phyloP scores from a whole-genome alignment of 164 flowering plant species.

The Buxus sempervirens region DNA sequence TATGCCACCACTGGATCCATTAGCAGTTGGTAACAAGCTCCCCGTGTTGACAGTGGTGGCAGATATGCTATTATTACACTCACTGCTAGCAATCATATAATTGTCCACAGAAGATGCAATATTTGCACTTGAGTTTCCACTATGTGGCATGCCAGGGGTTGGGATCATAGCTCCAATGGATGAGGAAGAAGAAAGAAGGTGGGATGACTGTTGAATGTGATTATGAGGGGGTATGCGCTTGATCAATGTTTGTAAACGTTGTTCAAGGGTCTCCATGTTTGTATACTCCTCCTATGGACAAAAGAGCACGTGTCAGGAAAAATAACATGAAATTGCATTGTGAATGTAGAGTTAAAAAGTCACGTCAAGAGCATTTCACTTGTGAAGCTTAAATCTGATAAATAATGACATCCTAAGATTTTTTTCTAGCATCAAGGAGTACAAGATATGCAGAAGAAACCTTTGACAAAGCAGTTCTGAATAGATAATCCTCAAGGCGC shows the following conservation, averaged over 20 bases:
- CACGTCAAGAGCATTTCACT: no score
- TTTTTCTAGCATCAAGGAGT: neutral
- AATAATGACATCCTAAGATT: neutral
- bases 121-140: constrained; percentile 48
- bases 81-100: constrained; percentile 38
- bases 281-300: constrained; percentile 75
- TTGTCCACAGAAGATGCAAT: constrained; percentile 52
- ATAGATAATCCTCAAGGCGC: constrained; percentile 71
- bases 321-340: neutral
- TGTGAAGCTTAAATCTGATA: no score
- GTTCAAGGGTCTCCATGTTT: constrained; percentile 69
- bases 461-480: constrained; percentile 50
- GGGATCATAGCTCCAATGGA: constrained; percentile 89
- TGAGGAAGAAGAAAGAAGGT: constrained; percentile 54
- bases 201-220: constrained; percentile 43
- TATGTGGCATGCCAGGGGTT: constrained; percentile 83
- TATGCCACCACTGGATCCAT: constrained; percentile 36
- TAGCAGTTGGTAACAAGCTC: constrained; percentile 43
- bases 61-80: constrained; percentile 30
- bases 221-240: constrained; percentile 30
- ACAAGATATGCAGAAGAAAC: constrained; percentile 29
- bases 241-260: constrained; percentile 48
- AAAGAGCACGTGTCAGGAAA: neutral
- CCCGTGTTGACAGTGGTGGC: constrained; percentile 47
- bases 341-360: neutral